A percentile compares a stretch with the other conserved stretches of the same genome.
phyloP scores from a whole-genome alignment of 1,284 basidiomycete genomes.

The Cystobasidium pallidum region DNA sequence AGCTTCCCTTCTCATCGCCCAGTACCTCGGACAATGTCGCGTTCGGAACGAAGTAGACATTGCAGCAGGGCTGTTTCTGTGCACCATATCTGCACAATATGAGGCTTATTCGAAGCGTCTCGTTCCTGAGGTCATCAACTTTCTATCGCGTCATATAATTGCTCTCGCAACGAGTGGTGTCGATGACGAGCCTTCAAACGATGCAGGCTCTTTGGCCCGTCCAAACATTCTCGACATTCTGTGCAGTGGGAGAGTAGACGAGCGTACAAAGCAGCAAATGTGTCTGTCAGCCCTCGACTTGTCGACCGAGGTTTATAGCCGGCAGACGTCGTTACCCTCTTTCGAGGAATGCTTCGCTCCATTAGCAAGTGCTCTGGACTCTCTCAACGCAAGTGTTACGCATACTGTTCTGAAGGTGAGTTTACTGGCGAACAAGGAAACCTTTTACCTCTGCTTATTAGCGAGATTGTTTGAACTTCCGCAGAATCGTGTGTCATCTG shows the following conservation, averaged over 20 bases:
- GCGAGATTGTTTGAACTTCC: not conserved
- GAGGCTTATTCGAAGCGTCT: constrained; percentile 82
- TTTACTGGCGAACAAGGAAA: too few species aligned
- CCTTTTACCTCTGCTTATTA: too few species aligned
- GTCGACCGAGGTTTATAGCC: constrained; percentile 68
- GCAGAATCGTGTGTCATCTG: constrained; percentile 49
- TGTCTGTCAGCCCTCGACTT: constrained; percentile 56
- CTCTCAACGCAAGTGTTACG: constrained; percentile 63
- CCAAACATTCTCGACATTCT: constrained; percentile 3
- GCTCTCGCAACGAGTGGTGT: constrained; percentile 1
- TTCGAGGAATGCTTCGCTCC: constrained; percentile 84
- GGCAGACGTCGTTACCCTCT: constrained; percentile 75
- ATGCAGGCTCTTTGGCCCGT: not conserved
- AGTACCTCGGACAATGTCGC: constrained; percentile 84
- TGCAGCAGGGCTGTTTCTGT: constrained; percentile 84
- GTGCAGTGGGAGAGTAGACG: not conserved
- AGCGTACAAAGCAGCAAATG: not conserved
- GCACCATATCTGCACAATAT: constrained; percentile 77
- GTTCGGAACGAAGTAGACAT: constrained; percentile 76
- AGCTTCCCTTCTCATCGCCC: constrained; percentile 81
- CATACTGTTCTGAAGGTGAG: constrained; percentile 65
- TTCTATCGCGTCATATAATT: constrained; percentile 60
- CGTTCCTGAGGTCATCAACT: constrained; percentile 87
- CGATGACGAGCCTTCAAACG: not conserved
- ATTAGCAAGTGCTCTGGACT: constrained; percentile 64